A percentile compares a stretch with the other conserved stretches of the same genome.
Evolutionary conservation across 345 rosid species (phyloP).

Genomic region (Adansonia digitata): DNA sequence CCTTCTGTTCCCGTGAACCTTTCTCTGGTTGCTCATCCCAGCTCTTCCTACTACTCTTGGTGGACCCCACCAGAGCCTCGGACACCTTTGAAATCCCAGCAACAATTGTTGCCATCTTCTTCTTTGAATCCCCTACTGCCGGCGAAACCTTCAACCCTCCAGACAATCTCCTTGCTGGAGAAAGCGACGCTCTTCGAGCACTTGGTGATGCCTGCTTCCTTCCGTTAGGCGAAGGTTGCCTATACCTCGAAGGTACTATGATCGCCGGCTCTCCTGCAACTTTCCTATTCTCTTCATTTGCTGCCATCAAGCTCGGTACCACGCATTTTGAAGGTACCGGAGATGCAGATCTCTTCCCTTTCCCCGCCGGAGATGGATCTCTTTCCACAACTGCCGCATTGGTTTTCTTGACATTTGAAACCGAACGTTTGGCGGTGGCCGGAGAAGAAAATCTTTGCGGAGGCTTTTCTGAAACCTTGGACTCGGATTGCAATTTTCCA

Average conservation of each 20-base stretch:
- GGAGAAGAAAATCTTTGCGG: conserved; percentile 78
- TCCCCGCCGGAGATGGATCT: conserved; percentile 67
- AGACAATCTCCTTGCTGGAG: conserved; percentile 79
- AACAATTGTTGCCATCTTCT: conserved; percentile 60
- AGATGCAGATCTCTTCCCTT: conserved; percentile 80
- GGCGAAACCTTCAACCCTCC: conserved; percentile 70
- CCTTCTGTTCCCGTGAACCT: conserved; percentile 39
- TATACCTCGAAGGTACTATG: conserved; percentile 84
- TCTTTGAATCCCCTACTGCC: conserved; percentile 68
- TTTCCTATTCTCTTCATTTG: conserved; percentile 71
- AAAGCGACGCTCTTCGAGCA: conserved; percentile 62
- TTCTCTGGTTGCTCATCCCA: conserved; percentile 56
- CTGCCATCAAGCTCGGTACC: conserved; percentile 72
- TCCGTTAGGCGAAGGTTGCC: conserved; percentile 80
- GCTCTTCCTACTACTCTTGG: conserved; percentile 48
- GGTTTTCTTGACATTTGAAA: conserved; percentile 43
- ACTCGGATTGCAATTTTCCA: conserved; percentile 16
- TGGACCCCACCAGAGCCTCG: conserved; percentile 52
- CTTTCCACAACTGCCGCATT: conserved; percentile 37
- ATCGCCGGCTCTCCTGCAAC: conserved; percentile 70
- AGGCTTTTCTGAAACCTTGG: conserved; percentile 30
- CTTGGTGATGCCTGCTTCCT: conserved; percentile 74
- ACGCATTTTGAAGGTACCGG: conserved; percentile 83
- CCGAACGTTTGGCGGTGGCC: conserved; percentile 51
- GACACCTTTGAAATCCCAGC: conserved; percentile 71